Evolutionary conservation across 495 filamentous ascomycete species (phyloP).

Genomic region (Lasiosphaeria ovina): DNA sequence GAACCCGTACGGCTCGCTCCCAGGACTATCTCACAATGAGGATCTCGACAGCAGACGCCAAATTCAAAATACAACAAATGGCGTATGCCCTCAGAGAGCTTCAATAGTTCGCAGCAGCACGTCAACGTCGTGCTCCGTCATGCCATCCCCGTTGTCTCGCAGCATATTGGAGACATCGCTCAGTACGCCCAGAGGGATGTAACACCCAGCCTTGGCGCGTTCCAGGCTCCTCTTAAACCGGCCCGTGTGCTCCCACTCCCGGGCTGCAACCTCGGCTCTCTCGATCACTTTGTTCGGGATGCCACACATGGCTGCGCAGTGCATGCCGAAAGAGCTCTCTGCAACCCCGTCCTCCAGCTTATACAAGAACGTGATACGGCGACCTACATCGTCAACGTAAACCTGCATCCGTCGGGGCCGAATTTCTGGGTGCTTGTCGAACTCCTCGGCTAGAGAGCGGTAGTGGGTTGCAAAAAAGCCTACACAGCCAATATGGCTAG

Average conservation of each 20-base stretch:
- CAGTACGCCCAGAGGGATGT: conserved; percentile 81
- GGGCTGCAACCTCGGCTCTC: conserved; percentile 81
- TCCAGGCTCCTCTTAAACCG: conserved; percentile 88
- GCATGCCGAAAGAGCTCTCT: conserved; percentile 98
- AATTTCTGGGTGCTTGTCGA: conserved; percentile 84
- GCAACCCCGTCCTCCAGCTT: conserved; percentile 93
- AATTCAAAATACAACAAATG: conserved; percentile 1
- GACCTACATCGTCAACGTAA: conserved; percentile 77
- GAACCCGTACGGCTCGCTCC: not conserved
- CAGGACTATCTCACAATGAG: not conserved
- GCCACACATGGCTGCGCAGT: conserved; percentile 97
- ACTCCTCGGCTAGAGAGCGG: conserved; percentile 88
- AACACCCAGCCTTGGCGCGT: conserved; percentile 67
- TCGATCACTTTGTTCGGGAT: conserved; percentile 82
- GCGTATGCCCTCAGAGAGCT: conserved; percentile 52
- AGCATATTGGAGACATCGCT: conserved; percentile 89
- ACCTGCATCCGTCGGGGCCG: conserved; percentile 86
- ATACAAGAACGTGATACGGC: conserved; percentile 90
- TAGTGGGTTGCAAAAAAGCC: conserved; percentile 99
- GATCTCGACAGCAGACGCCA: not conserved
- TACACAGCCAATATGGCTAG: conserved; percentile 85
- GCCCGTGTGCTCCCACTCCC: conserved; percentile 92
- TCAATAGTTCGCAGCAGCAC: conserved; percentile 77
- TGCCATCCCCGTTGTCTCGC: conserved; percentile 48
- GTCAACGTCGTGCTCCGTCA: conserved; percentile 56